phyloP scores from a whole-genome alignment of 495 filamentous ascomycete genomes.

The Aspergillus sclerotioniger region DNA sequence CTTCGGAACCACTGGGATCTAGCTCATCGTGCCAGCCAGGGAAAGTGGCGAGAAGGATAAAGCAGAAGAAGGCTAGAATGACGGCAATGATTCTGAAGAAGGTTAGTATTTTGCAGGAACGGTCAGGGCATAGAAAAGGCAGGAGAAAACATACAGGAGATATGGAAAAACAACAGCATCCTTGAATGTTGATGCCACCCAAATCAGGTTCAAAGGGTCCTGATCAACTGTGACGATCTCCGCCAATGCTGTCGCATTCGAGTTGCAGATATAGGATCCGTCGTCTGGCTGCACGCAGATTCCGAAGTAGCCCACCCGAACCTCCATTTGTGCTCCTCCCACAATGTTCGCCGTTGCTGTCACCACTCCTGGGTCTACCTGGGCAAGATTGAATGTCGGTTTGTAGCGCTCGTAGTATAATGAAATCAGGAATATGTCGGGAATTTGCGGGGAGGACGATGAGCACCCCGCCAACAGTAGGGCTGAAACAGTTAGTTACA shows the following conservation, averaged over 20 bases:
- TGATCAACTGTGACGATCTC: constrained; percentile 62
- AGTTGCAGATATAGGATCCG: constrained; percentile 63
- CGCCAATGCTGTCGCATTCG: constrained; percentile 65
- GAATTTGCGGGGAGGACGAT: constrained; percentile 65
- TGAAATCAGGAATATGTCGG: constrained; percentile 67
- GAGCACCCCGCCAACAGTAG: constrained; percentile 68
- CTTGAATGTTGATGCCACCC: constrained; percentile 71
- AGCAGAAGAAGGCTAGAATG: constrained; percentile 66
- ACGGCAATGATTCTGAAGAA: constrained; percentile 61
- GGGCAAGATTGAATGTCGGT: constrained; percentile 62
- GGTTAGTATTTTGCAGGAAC: constrained; percentile 12
- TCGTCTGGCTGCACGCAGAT: constrained; percentile 64
- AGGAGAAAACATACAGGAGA: constrained; percentile 52
- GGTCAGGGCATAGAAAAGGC: not conserved
- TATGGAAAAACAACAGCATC: constrained; percentile 70
- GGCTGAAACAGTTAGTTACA: constrained; percentile 43
- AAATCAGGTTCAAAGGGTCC: constrained; percentile 69
- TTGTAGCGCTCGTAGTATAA: constrained; percentile 66
- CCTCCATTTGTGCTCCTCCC: constrained; percentile 59
- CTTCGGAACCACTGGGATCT: constrained; percentile 51
- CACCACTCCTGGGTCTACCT: constrained; percentile 81
- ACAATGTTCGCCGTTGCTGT: constrained; percentile 65
- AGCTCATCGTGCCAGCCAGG: constrained; percentile 70
- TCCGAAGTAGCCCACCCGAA: constrained; percentile 71
- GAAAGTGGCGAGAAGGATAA: constrained; percentile 69